phyloP scores from a whole-genome alignment of 495 filamentous ascomycete genomes.

The Durotheca rogersii region DNA sequence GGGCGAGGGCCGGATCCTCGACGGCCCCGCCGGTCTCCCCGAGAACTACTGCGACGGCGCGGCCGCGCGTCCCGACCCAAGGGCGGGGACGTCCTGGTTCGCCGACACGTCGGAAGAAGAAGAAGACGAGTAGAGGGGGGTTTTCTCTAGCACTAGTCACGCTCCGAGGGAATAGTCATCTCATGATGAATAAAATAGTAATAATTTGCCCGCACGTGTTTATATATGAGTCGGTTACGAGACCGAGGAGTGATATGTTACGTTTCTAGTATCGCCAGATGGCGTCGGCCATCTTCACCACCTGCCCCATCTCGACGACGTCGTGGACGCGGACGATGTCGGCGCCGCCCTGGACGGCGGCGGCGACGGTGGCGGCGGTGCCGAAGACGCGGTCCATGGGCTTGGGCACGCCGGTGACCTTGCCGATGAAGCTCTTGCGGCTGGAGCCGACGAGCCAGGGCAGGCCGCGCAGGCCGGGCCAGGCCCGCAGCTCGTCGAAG shows the following conservation, averaged over 20 bases:
- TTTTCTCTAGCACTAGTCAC: too few species aligned
- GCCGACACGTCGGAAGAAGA: too few species aligned
- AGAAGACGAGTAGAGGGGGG: too few species aligned
- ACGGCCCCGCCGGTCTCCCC: too few species aligned
- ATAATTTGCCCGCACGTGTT: too few species aligned
- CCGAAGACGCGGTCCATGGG: slow-evolving; percentile 71
- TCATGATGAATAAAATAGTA: too few species aligned
- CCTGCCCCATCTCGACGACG: slow-evolving; percentile 84
- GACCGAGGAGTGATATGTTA: not conserved
- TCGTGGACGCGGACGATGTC: slow-evolving; percentile 97
- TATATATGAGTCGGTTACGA: not conserved
- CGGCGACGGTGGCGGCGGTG: slow-evolving; percentile 84
- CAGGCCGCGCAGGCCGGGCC: slow-evolving; percentile 65
- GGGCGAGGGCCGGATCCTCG: not conserved
- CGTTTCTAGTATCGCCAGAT: slow-evolving; percentile 63
- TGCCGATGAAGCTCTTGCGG: slow-evolving; percentile 86
- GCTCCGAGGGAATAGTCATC: too few species aligned
- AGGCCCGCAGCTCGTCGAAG: slow-evolving; percentile 61
- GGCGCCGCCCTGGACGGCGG: slow-evolving; percentile 86
- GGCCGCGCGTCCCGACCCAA: too few species aligned
- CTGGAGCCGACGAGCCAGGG: slow-evolving; percentile 92
- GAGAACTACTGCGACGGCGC: too few species aligned
- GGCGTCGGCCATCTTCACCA: slow-evolving; percentile 86
- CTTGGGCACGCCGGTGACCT: slow-evolving; percentile 68
- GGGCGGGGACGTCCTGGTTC: too few species aligned